Percentiles rank a stretch among this genome's conserved stretches.
Conservation (phyloP, 257 asterid species). For the Lycium barbarum region DNA sequence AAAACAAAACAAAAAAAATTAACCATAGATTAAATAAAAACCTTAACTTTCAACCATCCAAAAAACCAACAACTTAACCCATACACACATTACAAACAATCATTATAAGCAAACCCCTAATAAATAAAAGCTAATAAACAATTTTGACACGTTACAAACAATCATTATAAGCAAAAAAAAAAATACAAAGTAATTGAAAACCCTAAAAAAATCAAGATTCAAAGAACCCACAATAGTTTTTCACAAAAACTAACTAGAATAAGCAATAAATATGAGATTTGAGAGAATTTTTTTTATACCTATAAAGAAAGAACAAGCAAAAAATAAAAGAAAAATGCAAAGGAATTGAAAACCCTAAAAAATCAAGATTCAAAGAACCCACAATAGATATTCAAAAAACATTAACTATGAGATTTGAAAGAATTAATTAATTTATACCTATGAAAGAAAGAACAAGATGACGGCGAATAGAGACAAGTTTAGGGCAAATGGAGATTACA, state of each 20-base stretch:
- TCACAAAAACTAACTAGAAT: not conserved
- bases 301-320: not conserved
- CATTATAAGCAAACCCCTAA: not conserved
- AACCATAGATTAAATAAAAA: not conserved
- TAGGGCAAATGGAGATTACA: not conserved
- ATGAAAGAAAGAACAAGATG: no score
- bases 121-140: not conserved
- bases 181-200: not conserved
- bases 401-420: no score
- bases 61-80: not conserved
- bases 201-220: not conserved
- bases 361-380: no score
- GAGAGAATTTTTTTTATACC: not conserved
- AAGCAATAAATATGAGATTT: not conserved
- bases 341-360: no score
- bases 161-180: no score
- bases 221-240: not conserved
- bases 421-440: no score
- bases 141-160: no score
- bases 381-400: not conserved
- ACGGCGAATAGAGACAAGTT: not conserved
- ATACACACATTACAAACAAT: not conserved
- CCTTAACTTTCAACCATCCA: not conserved
- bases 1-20: no score
- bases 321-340: no score